Base-by-base conservation (phyloP, 306 rosid species). In the Cucurbita pepo region DNA sequence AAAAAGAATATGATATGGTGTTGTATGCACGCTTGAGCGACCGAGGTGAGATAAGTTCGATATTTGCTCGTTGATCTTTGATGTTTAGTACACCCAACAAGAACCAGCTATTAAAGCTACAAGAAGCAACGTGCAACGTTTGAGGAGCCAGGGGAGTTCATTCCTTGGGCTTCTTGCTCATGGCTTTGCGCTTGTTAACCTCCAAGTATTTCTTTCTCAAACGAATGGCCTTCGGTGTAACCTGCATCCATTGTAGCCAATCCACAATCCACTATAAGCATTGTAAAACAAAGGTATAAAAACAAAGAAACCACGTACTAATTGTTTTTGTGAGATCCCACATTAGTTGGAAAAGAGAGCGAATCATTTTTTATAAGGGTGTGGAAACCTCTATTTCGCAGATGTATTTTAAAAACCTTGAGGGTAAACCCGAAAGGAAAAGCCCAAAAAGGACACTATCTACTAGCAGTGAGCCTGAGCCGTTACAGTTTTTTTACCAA, bases 141-240 rank as follows among this genome's bases (percentile, higher is more conserved):
- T 40, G 14, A 51, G 25, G 51, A 47, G 51, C 61, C 19, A 64
- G 44, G 44, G 47, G 58, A 59, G 82, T 61, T 83, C 88, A 89
- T 55, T 90, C 93, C 85, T 92, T 87, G 60, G 80, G 90, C 80
- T 30, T 89, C 80, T 73, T 88, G 25, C 97, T 94, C 99, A 94
- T 91, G 75, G 78, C 22, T 84, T 91, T 94, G 37, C 99, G 97
- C 85, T 89, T 94, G 88, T 73, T 88, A 44, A 82, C 97, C 36
- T 94, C 99, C 74, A 91, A 88, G 79, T 91, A 91, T 77, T 88
- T 94, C 83, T 94, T 94, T 80, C 99, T 82, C 64, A 94, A 80
- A 59, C 99, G 85, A 63, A 94, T 89, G 59, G 87, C 73, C 83
- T 94, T 91, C 36, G 99, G 99, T 22, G 99, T 94, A 76, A 94